Evolutionary conservation across 2,329 filamentous ascomycete species (phyloP).

Genomic region (Ploettnerulaceae sp.): DNA sequence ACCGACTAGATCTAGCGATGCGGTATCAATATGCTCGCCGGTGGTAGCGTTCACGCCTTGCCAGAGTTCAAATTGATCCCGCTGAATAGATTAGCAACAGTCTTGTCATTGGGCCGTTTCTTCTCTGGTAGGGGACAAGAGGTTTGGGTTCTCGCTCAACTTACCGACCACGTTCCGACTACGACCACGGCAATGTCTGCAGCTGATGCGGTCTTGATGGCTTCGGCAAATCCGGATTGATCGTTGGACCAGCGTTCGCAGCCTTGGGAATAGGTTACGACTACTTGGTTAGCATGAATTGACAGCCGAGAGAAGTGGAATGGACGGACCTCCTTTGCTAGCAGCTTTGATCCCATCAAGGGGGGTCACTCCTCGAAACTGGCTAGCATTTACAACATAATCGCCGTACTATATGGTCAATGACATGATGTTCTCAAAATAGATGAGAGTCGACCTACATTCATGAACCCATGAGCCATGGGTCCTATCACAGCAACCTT

Average conservation of each 20-base stretch:
- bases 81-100: constrained; percentile 24
- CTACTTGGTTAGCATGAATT: constrained; percentile 1
- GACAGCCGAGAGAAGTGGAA: neutral
- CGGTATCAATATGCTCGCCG: constrained; percentile 66
- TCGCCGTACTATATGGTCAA: constrained; percentile 57
- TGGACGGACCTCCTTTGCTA: constrained; percentile 44
- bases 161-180: constrained; percentile 64
- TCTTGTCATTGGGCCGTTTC: neutral
- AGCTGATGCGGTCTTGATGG: constrained; percentile 57
- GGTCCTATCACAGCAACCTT: constrained; percentile 69
- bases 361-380: constrained; percentile 63
- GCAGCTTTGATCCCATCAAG: constrained; percentile 62
- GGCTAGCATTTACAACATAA: constrained; percentile 63
- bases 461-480: constrained; percentile 68
- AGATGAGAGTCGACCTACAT: constrained; percentile 42
- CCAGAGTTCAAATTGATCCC: constrained; percentile 70
- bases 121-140: no score
- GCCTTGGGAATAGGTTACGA: constrained; percentile 61
- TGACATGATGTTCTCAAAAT: neutral
- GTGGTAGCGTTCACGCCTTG: constrained; percentile 66
- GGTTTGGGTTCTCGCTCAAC: no score
- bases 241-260: constrained; percentile 70
- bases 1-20: constrained; percentile 61
- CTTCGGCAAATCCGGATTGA: constrained; percentile 61
- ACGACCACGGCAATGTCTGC: constrained; percentile 70